Evolutionary conservation across 495 filamentous ascomycete genomes (phyloP).

Genomic region (Penicillium antarcticum): DNA sequence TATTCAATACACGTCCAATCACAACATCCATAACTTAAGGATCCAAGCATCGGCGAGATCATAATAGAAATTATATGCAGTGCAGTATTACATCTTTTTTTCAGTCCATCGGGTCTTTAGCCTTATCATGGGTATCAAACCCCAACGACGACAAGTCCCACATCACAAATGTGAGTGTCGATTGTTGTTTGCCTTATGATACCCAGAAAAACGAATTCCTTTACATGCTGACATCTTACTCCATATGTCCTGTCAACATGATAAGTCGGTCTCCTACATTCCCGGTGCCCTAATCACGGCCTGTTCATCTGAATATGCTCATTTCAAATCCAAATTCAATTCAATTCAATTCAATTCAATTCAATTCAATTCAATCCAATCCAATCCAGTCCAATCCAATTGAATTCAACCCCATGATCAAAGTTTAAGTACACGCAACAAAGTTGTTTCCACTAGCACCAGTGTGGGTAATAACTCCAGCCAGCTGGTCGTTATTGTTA

Average conservation of each 20-base stretch:
- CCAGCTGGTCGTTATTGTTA: slow-evolving; percentile 47
- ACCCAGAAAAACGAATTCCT: slow-evolving; percentile 25
- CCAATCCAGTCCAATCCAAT: not conserved
- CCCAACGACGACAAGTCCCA: slow-evolving; percentile 31
- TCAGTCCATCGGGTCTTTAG: not conserved
- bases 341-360: not conserved
- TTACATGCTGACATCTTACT: slow-evolving; percentile 17
- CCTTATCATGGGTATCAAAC: slow-evolving; percentile 20
- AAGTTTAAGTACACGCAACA: slow-evolving; percentile 46
- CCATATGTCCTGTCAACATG: slow-evolving; percentile 22
- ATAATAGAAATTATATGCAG: too few relatives aligned
- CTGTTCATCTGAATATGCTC: too few relatives aligned
- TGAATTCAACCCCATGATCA: too few relatives aligned
- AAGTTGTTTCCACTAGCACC: slow-evolving; percentile 66
- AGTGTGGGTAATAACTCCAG: slow-evolving; percentile 64
- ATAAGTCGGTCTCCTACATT: slow-evolving; percentile 25
- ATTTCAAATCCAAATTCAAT: not conserved
- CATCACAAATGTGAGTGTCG: slow-evolving; percentile 27
- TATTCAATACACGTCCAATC: too few relatives aligned
- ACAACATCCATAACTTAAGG: too few relatives aligned
- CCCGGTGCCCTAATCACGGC: too few relatives aligned
- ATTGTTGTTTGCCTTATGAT: slow-evolving; percentile 32
- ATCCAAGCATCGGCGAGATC: too few relatives aligned
- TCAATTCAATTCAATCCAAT: not conserved
- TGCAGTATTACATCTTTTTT: too few relatives aligned